These are phyloP conservation scores for Hypsizygus marmoreus DNA, from an alignment of 768 basidiomycete species.

Conservation along the genomic window DNA sequence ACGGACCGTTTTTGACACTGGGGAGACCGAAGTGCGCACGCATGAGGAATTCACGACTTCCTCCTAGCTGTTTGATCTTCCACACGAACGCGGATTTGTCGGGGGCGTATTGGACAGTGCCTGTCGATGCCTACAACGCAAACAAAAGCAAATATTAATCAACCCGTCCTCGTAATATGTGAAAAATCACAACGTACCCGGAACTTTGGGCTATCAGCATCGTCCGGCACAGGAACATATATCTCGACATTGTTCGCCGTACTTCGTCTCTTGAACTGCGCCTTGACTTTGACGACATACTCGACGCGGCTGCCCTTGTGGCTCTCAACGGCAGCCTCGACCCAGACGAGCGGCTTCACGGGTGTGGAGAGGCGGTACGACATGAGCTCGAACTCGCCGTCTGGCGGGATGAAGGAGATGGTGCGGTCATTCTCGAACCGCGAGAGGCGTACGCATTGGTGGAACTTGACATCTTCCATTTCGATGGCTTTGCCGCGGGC, in stretches of 20 bases:
- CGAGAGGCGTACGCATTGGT: conserved; percentile 96
- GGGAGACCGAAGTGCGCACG: conserved; percentile 97
- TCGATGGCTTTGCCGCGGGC: conserved; percentile 97
- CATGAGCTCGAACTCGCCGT: conserved; percentile 99
- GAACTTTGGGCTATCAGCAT: conserved; percentile 97
- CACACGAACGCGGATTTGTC: conserved; percentile 98
- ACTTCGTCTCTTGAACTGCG: conserved; percentile 96
- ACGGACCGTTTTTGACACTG: conserved; percentile 85
- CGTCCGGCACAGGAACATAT: conserved; percentile 98
- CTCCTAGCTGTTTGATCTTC: conserved; percentile 98
- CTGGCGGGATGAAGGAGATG: conserved; percentile 98
- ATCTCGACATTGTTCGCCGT: conserved; percentile 99
- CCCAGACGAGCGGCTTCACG: conserved; percentile 97
- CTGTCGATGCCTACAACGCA: conserved; percentile 77
- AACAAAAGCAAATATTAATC: too few relatives aligned
- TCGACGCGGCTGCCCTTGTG: conserved; percentile 93
- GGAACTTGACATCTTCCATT: conserved; percentile 99
- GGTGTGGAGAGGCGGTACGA: conserved; percentile 95
- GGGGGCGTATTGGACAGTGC: conserved; percentile 94
- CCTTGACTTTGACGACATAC: conserved; percentile 94
- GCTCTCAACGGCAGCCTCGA: conserved; percentile 94
- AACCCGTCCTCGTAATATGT: too few relatives aligned
- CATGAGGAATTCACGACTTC: conserved; percentile 96
- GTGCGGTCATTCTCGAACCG: conserved; percentile 99
- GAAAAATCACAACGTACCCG: too few relatives aligned